Base-by-base conservation (phyloP, 2,329 filamentous ascomycete genomes). In the Trichophyton equinum region DNA sequence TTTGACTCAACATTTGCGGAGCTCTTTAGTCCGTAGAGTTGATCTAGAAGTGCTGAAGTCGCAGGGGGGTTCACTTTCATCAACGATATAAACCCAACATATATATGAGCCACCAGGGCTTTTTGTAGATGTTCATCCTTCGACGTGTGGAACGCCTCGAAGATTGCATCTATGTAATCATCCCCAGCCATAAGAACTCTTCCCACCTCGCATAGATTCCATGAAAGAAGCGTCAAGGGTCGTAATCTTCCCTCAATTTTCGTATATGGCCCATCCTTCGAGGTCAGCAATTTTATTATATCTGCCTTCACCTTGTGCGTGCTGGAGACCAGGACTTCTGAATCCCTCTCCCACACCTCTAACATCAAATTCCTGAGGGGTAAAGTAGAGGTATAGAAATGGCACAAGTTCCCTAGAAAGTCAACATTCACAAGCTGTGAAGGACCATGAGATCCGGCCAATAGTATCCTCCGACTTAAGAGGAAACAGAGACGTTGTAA, bases 121-220 rank as follows among this genome's bases (percentile, higher is more conserved):
- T 83, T 87, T 62, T 85, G 82, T 49, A 91, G 79, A 18, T 69
- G 65, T 22, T 82, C 80, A 61, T 85, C 82, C 72, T 83, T 84
- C 61, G 85, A 80, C 57, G 76, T 76, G 42, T 83, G 77, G 63
- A 77, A 77, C 33, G 69, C 68, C 63, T 77, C 75, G 59, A 70
- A 69, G 11, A 96, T 78, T 0, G 87, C 84, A 70, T 96, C 92
- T 20, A 96, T 74, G 67, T 94, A 92, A 73, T 96, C 92, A 58
- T 88, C 91, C 0, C 92, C 92, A 0, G 87, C 87, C 66, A 95
- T 82, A 67, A 96, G 85, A 66, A 88, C 78, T 5, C 76, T 72
- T 33, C 79, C 82, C 51, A 75, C 75, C 25, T 79, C 68, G 22
- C 75, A 73, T 60, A 76, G 69, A 27, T 69, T 65, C 27, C 72